Conservation (phyloP, 345 rosid genomes). For the Aurinia saxatilis region DNA sequence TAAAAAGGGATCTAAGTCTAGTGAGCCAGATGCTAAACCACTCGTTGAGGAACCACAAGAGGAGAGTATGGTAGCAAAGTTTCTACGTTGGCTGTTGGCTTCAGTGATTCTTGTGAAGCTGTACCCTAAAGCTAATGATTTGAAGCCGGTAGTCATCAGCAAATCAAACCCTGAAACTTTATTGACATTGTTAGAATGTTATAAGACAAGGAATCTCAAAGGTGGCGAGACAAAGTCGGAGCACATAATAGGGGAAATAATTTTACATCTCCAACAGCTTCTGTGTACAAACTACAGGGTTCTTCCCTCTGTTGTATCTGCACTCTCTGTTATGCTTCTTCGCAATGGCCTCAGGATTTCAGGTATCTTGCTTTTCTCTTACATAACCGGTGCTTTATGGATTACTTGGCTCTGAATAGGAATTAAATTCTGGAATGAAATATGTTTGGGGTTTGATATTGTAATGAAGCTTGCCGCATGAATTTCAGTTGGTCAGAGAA, state of each 20-base stretch:
- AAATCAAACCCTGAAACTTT: constrained; percentile 33
- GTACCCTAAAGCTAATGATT: constrained; percentile 25
- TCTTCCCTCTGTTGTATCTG: constrained; percentile 60
- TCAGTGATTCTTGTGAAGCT: constrained; percentile 63
- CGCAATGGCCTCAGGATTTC: constrained; percentile 26
- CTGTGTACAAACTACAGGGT: constrained; percentile 34
- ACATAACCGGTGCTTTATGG: neutral
- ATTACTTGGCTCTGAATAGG: neutral
- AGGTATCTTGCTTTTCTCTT: constrained; percentile 38
- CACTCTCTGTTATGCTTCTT: constrained; percentile 52
- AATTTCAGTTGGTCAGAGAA: neutral
- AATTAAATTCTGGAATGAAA: neutral
- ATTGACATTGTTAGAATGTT: constrained; percentile 36
- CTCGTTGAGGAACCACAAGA: constrained; percentile 33
- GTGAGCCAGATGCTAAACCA: constrained; percentile 19
- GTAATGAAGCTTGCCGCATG: neutral
- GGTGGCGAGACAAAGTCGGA: constrained; percentile 24
- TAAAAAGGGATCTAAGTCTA: constrained; percentile 13
- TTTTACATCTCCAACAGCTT: constrained; percentile 58
- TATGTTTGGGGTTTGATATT: neutral
- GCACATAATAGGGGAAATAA: constrained; percentile 42
- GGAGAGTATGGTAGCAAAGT: constrained; percentile 59
- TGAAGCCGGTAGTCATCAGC: constrained; percentile 15
- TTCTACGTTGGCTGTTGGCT: constrained; percentile 83
- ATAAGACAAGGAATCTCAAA: constrained; percentile 25